A percentile compares a stretch with the other conserved stretches of the same genome.
phyloP scores from a whole-genome alignment of 2,329 filamentous ascomycete species.

The Thielaviopsis punctulata region DNA sequence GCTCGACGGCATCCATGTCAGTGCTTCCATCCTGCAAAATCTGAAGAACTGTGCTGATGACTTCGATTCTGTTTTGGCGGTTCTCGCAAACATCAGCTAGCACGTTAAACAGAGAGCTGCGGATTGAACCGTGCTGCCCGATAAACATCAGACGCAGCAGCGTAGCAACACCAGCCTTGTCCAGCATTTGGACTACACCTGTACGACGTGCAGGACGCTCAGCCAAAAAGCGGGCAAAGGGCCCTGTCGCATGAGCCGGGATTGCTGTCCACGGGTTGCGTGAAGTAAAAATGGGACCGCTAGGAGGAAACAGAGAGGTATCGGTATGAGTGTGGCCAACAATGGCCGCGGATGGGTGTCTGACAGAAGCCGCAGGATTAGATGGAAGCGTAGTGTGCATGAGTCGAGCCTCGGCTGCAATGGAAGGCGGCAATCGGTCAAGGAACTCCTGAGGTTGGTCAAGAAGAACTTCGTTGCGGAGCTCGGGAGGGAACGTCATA shows the following conservation, averaged over 20 bases:
- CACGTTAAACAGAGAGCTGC: conserved; percentile 68
- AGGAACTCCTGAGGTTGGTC: conserved; percentile 84
- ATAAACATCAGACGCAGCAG: conserved; percentile 97
- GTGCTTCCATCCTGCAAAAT: conserved; percentile 91
- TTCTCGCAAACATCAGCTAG: conserved; percentile 89
- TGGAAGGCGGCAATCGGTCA: conserved; percentile 65
- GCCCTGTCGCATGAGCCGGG: neutral
- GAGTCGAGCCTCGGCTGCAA: conserved; percentile 72
- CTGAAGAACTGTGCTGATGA: conserved; percentile 79
- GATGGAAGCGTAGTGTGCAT: conserved; percentile 9
- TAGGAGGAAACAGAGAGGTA: neutral
- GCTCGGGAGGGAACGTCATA: conserved; percentile 66
- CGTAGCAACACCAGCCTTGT: conserved; percentile 91
- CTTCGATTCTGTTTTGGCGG: conserved; percentile 84
- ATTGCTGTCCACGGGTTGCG: neutral
- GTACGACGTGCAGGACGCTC: conserved; percentile 37
- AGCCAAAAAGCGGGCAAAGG: neutral
- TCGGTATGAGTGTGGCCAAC: neutral
- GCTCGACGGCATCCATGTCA: conserved; percentile 83
- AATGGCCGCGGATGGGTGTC: neutral
- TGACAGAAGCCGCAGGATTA: neutral
- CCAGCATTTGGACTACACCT: conserved; percentile 77
- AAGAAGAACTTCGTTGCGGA: conserved; percentile 74
- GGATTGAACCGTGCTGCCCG: conserved; percentile 73
- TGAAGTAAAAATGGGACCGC: neutral